A percentile compares a stretch with the other conserved stretches of the same genome.
Evolutionary conservation across 495 filamentous ascomycete genomes (phyloP).

Genomic region (Chaetomium fimeti): DNA sequence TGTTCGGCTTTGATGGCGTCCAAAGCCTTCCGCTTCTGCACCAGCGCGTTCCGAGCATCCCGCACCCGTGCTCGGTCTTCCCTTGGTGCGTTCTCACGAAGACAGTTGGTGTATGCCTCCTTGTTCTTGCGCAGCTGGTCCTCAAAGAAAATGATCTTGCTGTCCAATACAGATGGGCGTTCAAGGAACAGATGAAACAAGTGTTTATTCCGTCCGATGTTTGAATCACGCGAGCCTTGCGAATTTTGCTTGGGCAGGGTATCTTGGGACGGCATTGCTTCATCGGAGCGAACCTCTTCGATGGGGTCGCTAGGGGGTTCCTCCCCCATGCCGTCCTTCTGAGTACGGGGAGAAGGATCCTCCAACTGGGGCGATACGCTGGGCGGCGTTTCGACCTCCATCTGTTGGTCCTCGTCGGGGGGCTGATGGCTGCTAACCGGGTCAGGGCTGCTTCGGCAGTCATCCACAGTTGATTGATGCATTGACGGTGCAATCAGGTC

Average conservation of each 20-base stretch:
- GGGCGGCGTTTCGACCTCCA: conserved; percentile 18
- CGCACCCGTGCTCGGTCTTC: conserved; percentile 39
- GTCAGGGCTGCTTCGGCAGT: conserved; percentile 1
- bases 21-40: conserved; percentile 37
- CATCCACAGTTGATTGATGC: conserved; percentile 21
- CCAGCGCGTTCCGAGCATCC: conserved; percentile 35
- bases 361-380: not conserved
- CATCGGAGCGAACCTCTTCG: not conserved
- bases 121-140: conserved; percentile 36
- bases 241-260: conserved; percentile 13
- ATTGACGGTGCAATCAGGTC: conserved; percentile 38
- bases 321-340: not conserved
- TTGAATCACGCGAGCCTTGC: conserved; percentile 20
- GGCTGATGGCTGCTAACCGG: conserved; percentile 7
- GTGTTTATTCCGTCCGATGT: conserved; percentile 32
- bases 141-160: conserved; percentile 29
- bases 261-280: not conserved
- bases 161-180: conserved; percentile 36
- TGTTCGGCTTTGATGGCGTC: conserved; percentile 33
- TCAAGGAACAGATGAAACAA: conserved; percentile 36
- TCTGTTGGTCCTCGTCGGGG: not conserved
- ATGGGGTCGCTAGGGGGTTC: not conserved
- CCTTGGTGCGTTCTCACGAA: conserved; percentile 33
- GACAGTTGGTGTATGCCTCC: conserved; percentile 35
- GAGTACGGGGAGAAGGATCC: not conserved